Conservation (phyloP, 495 filamentous ascomycete genomes). For the Cladorrhinum samala region DNA sequence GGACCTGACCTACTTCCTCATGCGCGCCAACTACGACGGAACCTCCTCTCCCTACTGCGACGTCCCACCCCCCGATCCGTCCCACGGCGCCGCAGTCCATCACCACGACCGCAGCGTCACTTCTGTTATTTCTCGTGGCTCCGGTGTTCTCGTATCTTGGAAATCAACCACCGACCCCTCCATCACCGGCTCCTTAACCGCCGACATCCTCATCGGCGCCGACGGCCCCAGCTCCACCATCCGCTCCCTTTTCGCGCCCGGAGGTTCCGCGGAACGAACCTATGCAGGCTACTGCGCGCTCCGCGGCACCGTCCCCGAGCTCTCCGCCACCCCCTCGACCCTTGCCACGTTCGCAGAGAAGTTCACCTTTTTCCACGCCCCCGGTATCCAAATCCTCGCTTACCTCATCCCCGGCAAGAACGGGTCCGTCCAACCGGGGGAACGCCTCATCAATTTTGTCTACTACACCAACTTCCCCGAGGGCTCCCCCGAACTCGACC, state of each 20-base stretch:
- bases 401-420: constrained; percentile 50
- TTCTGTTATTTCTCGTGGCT: constrained; percentile 25
- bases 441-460: constrained; percentile 51
- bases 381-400: constrained; percentile 40
- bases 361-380: constrained; percentile 43
- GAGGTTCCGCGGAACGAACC: constrained; percentile 34
- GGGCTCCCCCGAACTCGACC: constrained; percentile 38
- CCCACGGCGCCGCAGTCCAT: constrained; percentile 39
- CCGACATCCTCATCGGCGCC: constrained; percentile 48
- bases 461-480: constrained; percentile 52
- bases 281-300: constrained; percentile 53
- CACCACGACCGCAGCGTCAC: constrained; percentile 44
- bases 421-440: constrained; percentile 39
- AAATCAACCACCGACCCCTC: constrained; percentile 26
- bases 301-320: constrained; percentile 56
- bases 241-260: constrained; percentile 40
- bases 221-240: constrained; percentile 52
- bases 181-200: constrained; percentile 24
- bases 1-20: constrained; percentile 49
- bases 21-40: constrained; percentile 53
- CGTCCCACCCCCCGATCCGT: constrained; percentile 25
- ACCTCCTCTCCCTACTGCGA: constrained; percentile 42
- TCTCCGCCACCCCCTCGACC: constrained; percentile 67
- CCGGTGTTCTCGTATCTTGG: constrained; percentile 34
- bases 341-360: constrained; percentile 55